phyloP scores from a whole-genome alignment of 139 green algal species.

The Gonium pectorale region DNA sequence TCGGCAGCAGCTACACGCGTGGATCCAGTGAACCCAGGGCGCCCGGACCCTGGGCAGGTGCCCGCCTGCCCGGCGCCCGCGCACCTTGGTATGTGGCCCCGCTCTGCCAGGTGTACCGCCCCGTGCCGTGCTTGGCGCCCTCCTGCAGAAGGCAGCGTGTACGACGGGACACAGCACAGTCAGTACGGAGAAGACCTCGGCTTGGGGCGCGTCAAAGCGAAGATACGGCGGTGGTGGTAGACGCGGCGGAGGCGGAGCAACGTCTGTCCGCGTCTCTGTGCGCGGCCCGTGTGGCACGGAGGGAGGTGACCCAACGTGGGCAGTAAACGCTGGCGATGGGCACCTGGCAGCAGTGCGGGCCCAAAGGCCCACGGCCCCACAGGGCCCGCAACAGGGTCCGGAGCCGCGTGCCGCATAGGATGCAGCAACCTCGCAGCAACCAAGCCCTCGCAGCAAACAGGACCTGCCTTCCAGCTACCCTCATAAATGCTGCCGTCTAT shows the following conservation, averaged over 20 bases:
- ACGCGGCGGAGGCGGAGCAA: background rate
- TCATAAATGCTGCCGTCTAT: constrained; percentile 76
- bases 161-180: background rate
- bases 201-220: no score
- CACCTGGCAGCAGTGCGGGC: background rate
- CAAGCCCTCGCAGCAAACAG: background rate
- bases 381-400: background rate
- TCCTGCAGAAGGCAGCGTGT: constrained; percentile 40
- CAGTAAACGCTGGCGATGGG: background rate
- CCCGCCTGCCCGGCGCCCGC: background rate
- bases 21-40: background rate
- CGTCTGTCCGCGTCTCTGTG: background rate
- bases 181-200: background rate
- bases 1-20: background rate
- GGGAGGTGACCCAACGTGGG: background rate
- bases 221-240: no score
- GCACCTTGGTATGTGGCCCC: constrained; percentile 72
- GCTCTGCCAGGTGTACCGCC: constrained; percentile 81
- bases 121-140: constrained; percentile 78
- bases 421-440: background rate
- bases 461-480: constrained; percentile 76
- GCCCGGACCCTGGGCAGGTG: background rate
- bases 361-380: background rate
- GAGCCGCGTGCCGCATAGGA: background rate
- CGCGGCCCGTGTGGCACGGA: background rate